Base-by-base conservation (phyloP, 208 protist genomes). In the Leishmania lainsoni region DNA sequence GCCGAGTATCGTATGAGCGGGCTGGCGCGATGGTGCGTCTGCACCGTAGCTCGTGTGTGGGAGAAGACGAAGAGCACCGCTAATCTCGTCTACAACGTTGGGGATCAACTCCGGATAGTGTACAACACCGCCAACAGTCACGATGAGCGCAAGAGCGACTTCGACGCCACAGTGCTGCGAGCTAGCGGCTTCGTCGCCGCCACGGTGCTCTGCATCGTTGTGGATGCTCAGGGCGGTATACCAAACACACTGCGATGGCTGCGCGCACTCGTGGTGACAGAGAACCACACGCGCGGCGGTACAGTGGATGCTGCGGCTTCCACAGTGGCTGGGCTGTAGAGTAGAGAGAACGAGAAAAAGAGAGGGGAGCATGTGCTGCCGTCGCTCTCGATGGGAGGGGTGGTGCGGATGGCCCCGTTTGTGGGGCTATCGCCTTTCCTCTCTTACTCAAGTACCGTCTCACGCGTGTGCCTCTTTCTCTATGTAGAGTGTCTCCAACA, bases 111-210 rank as follows among this genome's bases (percentile, higher is more conserved):
- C 22, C 88, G 93, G n/a, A 48, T 86, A 0, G 93, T 93, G 26
- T 96, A 96, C 86, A 91, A 91, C 80, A 89, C 83, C 49, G 90
- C 91, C 74, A 91, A 91, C 75, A 94, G 87, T 66, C 87, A 86
- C 32, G 76, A 91, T 54, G 87, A 89, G 65, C 84, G 91, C 26
- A 76, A 80, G 14, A 79, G 72, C 39, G 93, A 96, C 77, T 65
- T 79, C 1, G 75, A 86, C n/a, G 83, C 81, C 8, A 96, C 93
- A 0, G 52, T 83, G 26, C 63, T 92, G 39, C 83, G 91, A 16
- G 79, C 86, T 0, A 76, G 78, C 42, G 77, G 75, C 29, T 96
- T 96, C 79, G 61, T 65, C 10, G 63, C 74, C 0, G 73, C 89
- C 16, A 75, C 81, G 63, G 87, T 89, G 68, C 61, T 80, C 8